Conservation (phyloP, 1,139 yeast genomes). For the Petasospora rhodanensis region DNA sequence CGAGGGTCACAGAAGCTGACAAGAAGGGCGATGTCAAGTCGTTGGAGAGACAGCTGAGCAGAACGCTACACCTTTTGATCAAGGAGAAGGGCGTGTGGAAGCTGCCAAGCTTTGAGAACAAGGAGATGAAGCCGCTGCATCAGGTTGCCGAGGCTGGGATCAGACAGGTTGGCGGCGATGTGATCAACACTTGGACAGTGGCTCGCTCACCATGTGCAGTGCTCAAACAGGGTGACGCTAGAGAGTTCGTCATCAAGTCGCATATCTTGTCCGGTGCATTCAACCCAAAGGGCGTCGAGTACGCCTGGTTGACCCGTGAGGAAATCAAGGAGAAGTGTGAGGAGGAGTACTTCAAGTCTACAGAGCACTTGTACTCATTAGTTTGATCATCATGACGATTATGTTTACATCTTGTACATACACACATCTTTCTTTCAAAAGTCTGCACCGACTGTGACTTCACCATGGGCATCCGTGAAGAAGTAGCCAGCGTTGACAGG, state of each 20-base stretch:
- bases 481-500: conserved; percentile 38
- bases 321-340: conserved; percentile 61
- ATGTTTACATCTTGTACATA: no score
- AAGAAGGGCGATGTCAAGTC: conserved; percentile 52
- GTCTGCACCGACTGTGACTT: no score
- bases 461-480: conserved; percentile 35
- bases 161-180: conserved; percentile 64
- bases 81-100: conserved; percentile 53
- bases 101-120: conserved; percentile 64
- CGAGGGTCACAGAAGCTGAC: conserved; percentile 80
- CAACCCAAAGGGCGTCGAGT: conserved; percentile 44
- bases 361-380: conserved; percentile 49
- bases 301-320: conserved; percentile 80
- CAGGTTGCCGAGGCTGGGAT: conserved; percentile 73
- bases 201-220: conserved; percentile 85
- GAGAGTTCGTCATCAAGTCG: conserved; percentile 68
- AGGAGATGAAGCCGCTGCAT: conserved; percentile 51
- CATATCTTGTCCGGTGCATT: conserved; percentile 89
- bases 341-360: conserved; percentile 48
- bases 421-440: no score
- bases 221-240: conserved; percentile 30
- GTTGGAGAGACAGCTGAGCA: conserved; percentile 72
- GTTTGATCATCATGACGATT: conserved; percentile 28
- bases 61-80: conserved; percentile 74
- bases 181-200: conserved; percentile 83